A percentile compares a stretch with the other conserved stretches of the same genome.
Conservation (phyloP, 2,329 filamentous ascomycete genomes). For the Xylaria sp. region DNA sequence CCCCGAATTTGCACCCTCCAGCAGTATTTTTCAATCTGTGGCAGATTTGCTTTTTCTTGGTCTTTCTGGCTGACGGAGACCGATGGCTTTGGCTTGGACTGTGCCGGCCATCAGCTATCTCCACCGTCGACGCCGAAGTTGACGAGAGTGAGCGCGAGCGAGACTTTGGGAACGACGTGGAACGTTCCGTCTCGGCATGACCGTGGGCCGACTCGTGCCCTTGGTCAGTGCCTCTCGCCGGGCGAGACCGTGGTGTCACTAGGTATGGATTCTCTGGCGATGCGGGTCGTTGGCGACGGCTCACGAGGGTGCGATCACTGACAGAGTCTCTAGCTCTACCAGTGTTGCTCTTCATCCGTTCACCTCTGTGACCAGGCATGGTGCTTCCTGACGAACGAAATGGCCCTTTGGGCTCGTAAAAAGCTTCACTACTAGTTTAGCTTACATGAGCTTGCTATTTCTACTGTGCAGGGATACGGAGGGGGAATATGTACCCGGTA, state of each 20-base stretch:
- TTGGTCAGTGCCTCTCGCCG: not conserved
- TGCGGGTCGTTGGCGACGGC: slow-evolving; percentile 2
- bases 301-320: not conserved
- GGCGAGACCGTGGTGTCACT: not conserved
- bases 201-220: not conserved
- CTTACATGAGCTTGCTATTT: slow-evolving; percentile 3
- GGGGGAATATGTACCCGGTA: slow-evolving; percentile 42
- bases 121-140: slow-evolving; percentile 1
- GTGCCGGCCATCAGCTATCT: not conserved
- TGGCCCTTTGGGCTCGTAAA: not conserved
- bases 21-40: slow-evolving; percentile 61
- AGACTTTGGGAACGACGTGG: not conserved
- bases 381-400: not conserved
- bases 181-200: not conserved
- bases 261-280: slow-evolving; percentile 9
- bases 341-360: not conserved
- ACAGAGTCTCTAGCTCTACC: not conserved
- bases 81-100: not conserved
- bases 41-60: slow-evolving; percentile 45
- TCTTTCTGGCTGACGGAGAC: not conserved
- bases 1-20: slow-evolving; percentile 59
- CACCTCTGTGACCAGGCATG: not conserved
- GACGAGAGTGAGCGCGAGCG: slow-evolving; percentile 1
- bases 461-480: not conserved
- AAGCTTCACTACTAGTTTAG: slow-evolving; percentile 19